These are phyloP conservation scores for Candida schatavii DNA, from an alignment of 805 yeast species.

Conservation along the genomic window DNA sequence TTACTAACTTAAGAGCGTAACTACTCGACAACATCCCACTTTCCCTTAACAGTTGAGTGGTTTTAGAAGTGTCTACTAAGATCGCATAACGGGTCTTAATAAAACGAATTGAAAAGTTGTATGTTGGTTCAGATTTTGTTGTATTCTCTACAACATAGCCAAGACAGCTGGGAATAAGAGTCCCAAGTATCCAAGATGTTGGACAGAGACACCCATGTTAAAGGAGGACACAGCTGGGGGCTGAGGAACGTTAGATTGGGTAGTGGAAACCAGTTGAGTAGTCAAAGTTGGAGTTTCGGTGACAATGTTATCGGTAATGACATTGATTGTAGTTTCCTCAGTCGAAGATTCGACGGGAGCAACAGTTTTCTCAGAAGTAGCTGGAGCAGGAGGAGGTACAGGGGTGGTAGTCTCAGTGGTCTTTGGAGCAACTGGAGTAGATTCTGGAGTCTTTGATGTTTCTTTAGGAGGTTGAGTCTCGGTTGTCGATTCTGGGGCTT, in stretches of 20 bases:
- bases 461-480: slow-evolving; percentile 3
- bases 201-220: slow-evolving; percentile 11
- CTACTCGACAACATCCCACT: slow-evolving; percentile 1
- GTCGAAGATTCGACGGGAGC: slow-evolving; percentile 10
- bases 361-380: slow-evolving; percentile 18
- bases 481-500: background rate
- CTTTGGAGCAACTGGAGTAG: slow-evolving; percentile 1
- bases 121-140: slow-evolving; percentile 1
- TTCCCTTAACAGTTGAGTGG: too few relatives aligned
- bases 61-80: too few relatives aligned
- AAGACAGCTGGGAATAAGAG: slow-evolving; percentile 20
- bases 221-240: slow-evolving; percentile 13
- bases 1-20: background rate
- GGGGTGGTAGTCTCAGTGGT: slow-evolving; percentile 8
- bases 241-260: slow-evolving; percentile 10
- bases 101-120: background rate
- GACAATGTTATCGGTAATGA: slow-evolving; percentile 39
- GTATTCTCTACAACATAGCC: slow-evolving; percentile 8
- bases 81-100: too few relatives aligned
- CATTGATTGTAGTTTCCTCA: slow-evolving; percentile 29
- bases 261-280: slow-evolving; percentile 7
- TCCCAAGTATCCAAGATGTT: slow-evolving; percentile 22
- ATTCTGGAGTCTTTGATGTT: background rate
- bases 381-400: slow-evolving; percentile 15
- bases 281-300: slow-evolving; percentile 29